Evolutionary conservation across 129 eudicot genomes (phyloP).

Genomic region (Pseudognaphalium luteoalbum): DNA sequence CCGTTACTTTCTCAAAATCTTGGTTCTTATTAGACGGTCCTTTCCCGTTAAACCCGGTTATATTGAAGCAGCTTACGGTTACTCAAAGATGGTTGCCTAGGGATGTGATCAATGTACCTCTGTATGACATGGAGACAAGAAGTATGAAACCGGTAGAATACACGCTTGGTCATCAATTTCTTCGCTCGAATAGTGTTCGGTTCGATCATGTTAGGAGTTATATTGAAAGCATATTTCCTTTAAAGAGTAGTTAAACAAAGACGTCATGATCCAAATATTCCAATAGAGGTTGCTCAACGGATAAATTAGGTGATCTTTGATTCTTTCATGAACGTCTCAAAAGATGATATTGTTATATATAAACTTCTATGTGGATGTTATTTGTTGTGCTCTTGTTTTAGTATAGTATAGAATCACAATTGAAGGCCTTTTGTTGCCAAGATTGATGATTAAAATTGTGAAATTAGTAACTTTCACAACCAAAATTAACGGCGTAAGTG

Average conservation of each 20-base stretch:
- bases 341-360: too few species aligned
- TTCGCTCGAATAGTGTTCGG: neutral
- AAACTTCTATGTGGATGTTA: too few species aligned
- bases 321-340: too few species aligned
- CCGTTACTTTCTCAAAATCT: neutral
- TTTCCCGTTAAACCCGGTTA: neutral
- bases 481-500: too few species aligned
- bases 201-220: slow-evolving; percentile 16
- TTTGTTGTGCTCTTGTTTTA: too few species aligned
- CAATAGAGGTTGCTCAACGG: too few species aligned
- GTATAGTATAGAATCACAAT: too few species aligned
- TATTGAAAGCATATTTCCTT: slow-evolving; percentile 15
- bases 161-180: slow-evolving; percentile 9
- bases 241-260: neutral
- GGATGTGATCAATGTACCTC: neutral
- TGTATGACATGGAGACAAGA: slow-evolving; percentile 14
- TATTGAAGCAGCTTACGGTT: neutral
- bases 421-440: too few species aligned
- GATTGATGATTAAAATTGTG: too few species aligned
- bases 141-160: neutral
- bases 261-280: too few species aligned
- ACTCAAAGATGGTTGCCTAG: neutral
- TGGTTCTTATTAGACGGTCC: neutral
- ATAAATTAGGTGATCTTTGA: too few species aligned
- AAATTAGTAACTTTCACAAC: too few species aligned